Conservation (phyloP, 305 asterid genomes). For the Fraxinus paxiana region DNA sequence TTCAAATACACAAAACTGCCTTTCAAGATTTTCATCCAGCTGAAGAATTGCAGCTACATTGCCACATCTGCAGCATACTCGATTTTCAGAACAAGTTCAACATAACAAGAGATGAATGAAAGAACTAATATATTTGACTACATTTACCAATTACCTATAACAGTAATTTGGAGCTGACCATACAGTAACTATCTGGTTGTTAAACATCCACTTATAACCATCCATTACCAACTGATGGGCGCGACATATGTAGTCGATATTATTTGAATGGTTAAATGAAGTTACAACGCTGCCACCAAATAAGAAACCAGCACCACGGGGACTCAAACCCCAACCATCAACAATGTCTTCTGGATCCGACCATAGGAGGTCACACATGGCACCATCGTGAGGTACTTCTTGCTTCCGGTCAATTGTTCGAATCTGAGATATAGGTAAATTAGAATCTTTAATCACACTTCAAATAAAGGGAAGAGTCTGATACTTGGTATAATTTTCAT, state of each 20-base stretch:
- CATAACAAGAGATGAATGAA: not conserved
- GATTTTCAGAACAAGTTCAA: slow-evolving; percentile 11
- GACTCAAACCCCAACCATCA: slow-evolving; percentile 98
- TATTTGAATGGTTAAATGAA: slow-evolving; percentile 80
- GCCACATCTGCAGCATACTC: slow-evolving; percentile 66
- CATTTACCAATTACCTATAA: slow-evolving; percentile 64
- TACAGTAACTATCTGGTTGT: slow-evolving; percentile 84
- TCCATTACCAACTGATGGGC: slow-evolving; percentile 99
- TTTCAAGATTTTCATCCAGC: slow-evolving; percentile 78
- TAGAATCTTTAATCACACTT: not conserved
- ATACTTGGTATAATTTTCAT: slow-evolving; percentile 16
- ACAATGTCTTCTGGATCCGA: slow-evolving; percentile 95
- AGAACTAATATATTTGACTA: not conserved
- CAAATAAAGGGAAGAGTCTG: not conserved
- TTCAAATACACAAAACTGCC: slow-evolving; percentile 74
- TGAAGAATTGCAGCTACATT: slow-evolving; percentile 94
- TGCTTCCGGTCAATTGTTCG: slow-evolving; percentile 88
- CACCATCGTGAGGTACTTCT: slow-evolving; percentile 99
- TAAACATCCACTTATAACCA: slow-evolving; percentile 97
- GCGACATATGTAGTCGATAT: slow-evolving; percentile 84
- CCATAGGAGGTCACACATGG: slow-evolving; percentile 98
- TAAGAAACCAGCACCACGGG: slow-evolving; percentile 95
- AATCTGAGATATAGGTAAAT: slow-evolving; percentile 44
- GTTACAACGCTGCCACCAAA: slow-evolving; percentile 91
- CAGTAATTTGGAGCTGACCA: slow-evolving; percentile 99